Evolutionary conservation across 805 yeast genomes (phyloP).

Genomic region (Candida dajiaensis): DNA sequence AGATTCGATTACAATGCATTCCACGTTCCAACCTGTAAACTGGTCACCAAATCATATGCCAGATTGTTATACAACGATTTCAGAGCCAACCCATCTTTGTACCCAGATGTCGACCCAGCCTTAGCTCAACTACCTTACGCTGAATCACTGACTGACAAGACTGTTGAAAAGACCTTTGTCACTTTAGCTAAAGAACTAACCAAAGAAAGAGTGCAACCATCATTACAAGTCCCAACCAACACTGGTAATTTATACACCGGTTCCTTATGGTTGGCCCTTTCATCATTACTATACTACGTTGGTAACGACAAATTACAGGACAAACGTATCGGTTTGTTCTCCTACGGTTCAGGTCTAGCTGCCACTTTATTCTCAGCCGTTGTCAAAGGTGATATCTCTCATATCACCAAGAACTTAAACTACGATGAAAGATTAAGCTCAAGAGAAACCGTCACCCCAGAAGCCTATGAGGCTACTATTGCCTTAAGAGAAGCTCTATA

Average conservation of each 20-base stretch:
- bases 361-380: slow-evolving; percentile 76
- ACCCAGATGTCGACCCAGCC: slow-evolving; percentile 49
- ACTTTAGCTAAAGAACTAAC: slow-evolving; percentile 62
- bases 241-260: slow-evolving; percentile 99
- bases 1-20: slow-evolving; percentile 89
- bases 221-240: slow-evolving; percentile 85
- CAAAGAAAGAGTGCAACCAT: slow-evolving; percentile 68
- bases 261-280: slow-evolving; percentile 80
- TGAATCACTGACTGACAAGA: slow-evolving; percentile 70
- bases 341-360: slow-evolving; percentile 98
- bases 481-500: slow-evolving; percentile 87
- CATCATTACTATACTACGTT: slow-evolving; percentile 72
- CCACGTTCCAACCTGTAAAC: slow-evolving; percentile 98
- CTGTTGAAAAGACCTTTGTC: slow-evolving; percentile 80
- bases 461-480: slow-evolving; percentile 75
- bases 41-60: slow-evolving; percentile 88
- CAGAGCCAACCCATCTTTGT: slow-evolving; percentile 58
- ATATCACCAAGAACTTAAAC: slow-evolving; percentile 59
- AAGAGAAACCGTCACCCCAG: slow-evolving; percentile 67
- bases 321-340: slow-evolving; percentile 87
- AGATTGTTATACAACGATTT: slow-evolving; percentile 88
- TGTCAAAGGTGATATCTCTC: slow-evolving; percentile 74
- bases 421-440: slow-evolving; percentile 59
- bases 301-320: slow-evolving; percentile 69
- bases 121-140: slow-evolving; percentile 61